Percentiles rank a stretch among this genome's conserved stretches.
phyloP scores from a whole-genome alignment of 169 alveolate genomes.

The Cryptosporidium muris region DNA sequence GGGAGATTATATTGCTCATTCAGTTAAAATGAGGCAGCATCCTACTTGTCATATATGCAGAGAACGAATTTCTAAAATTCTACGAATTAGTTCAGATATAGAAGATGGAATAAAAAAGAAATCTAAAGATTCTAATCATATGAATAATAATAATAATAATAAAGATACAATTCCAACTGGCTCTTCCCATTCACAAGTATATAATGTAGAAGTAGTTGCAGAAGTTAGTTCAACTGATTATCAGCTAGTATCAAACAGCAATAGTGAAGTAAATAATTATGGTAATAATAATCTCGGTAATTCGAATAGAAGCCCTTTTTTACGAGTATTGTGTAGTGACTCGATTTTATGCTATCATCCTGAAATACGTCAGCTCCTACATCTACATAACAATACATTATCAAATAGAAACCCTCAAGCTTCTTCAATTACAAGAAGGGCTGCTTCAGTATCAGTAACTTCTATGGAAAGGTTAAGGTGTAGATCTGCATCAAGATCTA shows the following conservation, averaged over 20 bases:
- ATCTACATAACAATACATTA: no score
- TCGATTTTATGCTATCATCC: no score
- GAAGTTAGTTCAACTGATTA: conserved; percentile 16
- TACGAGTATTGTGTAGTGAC: no score
- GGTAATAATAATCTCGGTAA: not conserved
- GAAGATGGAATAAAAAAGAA: not conserved
- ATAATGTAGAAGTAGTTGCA: conserved; percentile 23
- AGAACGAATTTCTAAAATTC: conserved; percentile 35
- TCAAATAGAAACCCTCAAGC: no score
- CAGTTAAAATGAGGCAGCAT: conserved; percentile 19
- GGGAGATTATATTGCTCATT: conserved; percentile 52
- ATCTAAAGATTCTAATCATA: not conserved
- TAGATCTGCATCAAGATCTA: no score
- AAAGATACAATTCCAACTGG: conserved; percentile 10
- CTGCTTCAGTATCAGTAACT: no score
- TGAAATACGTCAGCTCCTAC: no score
- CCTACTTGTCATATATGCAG: conserved; percentile 65
- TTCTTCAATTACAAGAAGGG: no score
- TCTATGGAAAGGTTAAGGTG: no score
- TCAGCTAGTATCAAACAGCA: not conserved
- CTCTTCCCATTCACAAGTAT: no score
- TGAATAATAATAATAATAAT: not conserved
- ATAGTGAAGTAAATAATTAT: not conserved
- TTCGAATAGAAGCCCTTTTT: not conserved
- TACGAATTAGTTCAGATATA: conserved; percentile 4